Evolutionary conservation across 495 filamentous ascomycete species (phyloP).

Genomic region (Aspergillus hancockii): DNA sequence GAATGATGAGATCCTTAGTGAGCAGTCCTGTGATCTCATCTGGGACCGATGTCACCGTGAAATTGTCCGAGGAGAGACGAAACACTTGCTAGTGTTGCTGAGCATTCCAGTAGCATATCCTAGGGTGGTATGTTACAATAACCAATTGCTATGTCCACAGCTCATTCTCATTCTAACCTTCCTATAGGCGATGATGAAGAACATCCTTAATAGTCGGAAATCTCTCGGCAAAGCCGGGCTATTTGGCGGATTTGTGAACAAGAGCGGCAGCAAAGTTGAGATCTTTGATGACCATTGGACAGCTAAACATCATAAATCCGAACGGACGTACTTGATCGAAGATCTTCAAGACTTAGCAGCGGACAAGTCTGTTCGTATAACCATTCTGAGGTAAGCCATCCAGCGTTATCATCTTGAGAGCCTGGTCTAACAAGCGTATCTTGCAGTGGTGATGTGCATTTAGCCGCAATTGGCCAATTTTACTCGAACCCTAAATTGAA

Average conservation of each 20-base stretch:
- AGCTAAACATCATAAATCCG: constrained; percentile 86
- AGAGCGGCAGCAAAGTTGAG: constrained; percentile 89
- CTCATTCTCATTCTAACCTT: constrained; percentile 21
- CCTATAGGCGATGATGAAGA: constrained; percentile 62
- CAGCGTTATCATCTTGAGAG: background rate
- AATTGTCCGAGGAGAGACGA: constrained; percentile 78
- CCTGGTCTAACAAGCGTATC: constrained; percentile 5
- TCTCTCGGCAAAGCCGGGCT: constrained; percentile 80
- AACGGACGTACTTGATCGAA: constrained; percentile 83
- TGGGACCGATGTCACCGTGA: constrained; percentile 83
- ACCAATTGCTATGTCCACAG: background rate
- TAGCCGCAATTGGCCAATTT: constrained; percentile 91
- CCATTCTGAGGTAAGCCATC: constrained; percentile 67
- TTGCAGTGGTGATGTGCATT: constrained; percentile 81
- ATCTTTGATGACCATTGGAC: constrained; percentile 98
- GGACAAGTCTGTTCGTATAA: constrained; percentile 88
- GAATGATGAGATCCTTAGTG: constrained; percentile 75
- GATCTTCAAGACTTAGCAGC: constrained; percentile 88
- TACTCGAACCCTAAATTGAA: constrained; percentile 82
- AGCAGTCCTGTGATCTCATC: constrained; percentile 77
- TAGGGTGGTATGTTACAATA: constrained; percentile 59
- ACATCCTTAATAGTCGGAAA: constrained; percentile 81
- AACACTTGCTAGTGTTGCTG: constrained; percentile 84
- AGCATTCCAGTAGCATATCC: constrained; percentile 93
- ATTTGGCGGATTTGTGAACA: constrained; percentile 80